Base-by-base conservation (phyloP, 176 grass and related monocot genomes). In the Oryza coarctata region DNA sequence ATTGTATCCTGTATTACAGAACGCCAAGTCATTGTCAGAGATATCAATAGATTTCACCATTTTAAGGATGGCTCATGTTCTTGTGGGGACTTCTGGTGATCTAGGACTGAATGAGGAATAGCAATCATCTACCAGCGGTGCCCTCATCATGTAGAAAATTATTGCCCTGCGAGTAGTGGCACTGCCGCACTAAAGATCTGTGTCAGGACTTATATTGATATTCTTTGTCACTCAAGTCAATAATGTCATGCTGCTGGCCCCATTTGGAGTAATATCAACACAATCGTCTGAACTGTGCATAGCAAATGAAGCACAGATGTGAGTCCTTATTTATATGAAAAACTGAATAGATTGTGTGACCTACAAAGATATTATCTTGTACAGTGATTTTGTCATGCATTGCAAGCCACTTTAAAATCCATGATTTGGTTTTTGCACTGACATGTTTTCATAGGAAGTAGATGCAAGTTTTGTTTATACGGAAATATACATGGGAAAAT, bases 31-130 rank as follows among this genome's bases (percentile, higher is more conserved):
- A 86, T 90, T 50, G 35, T 77, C 39, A 80, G 77, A 86, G 87
- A 87, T 76, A 85, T 86, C 43, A 83, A 88, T 69, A 23, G 57
- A 71, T 83, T 85, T 72, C 82, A 80, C 39, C 69, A 83, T 75
- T 89, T 87, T 70, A 87, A 76, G 64, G 47, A 63, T 76, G 81
- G 70, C 25, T 50, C 23, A 26, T 91, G 77, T 82, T 94, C 71
- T 73, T 91, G 82, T 67, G 73, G 74, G 66, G 84, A 85, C 68
- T 91, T 91, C 69, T 91, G 89, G 84, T 85, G 72, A 86, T 44
- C 35, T 29, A 80, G 71, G 20, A 76, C 76, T 67, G 9, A 65
- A 76, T 83, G 63, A 70, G 34, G 66, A 73, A 27, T 25, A 20
- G 0, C 39, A 65, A 60, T 68, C 28, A 89, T 83, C 76, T 86